phyloP scores from a whole-genome alignment of 805 yeast genomes.

The Ogataea haglerorum region DNA sequence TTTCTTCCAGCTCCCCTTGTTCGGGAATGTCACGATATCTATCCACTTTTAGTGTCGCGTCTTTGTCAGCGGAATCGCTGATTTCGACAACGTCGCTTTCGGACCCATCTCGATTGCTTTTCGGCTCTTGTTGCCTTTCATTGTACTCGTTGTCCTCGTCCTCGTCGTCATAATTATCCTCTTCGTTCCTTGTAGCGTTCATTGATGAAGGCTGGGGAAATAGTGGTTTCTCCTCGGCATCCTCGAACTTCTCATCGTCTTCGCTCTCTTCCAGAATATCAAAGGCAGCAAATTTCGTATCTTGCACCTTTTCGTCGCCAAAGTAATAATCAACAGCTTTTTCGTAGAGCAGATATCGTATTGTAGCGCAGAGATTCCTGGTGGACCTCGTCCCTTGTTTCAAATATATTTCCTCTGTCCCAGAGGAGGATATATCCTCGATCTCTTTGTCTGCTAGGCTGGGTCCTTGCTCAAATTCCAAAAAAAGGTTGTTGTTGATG shows the following conservation, averaged over 20 bases:
- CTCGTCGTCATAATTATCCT: conserved; percentile 33
- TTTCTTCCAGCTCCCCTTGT: background rate
- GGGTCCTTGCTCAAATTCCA: conserved; percentile 28
- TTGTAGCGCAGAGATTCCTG: conserved; percentile 57
- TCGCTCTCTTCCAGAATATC: conserved; percentile 26
- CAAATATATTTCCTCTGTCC: conserved; percentile 36
- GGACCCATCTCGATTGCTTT: no score
- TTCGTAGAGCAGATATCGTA: conserved; percentile 70
- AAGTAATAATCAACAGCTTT: conserved; percentile 50
- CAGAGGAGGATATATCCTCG: background rate
- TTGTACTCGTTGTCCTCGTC: conserved; percentile 23
- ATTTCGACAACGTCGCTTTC: no score
- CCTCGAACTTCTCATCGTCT: conserved; percentile 28
- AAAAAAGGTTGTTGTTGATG: conserved; percentile 37
- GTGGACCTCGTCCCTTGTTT: conserved; percentile 46
- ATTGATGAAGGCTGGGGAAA: conserved; percentile 1
- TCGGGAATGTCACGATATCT: background rate
- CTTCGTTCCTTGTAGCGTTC: conserved; percentile 23
- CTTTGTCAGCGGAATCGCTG: background rate
- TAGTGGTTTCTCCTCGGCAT: conserved; percentile 11
- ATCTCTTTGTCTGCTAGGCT: background rate
- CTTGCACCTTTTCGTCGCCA: conserved; percentile 9
- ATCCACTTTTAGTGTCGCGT: background rate
- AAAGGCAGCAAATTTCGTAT: conserved; percentile 16
- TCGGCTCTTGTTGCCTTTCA: no score